Percentiles rank a stretch among this genome's conserved stretches.
Conservation (phyloP, 129 eudicot genomes). For the Logfia minima region DNA sequence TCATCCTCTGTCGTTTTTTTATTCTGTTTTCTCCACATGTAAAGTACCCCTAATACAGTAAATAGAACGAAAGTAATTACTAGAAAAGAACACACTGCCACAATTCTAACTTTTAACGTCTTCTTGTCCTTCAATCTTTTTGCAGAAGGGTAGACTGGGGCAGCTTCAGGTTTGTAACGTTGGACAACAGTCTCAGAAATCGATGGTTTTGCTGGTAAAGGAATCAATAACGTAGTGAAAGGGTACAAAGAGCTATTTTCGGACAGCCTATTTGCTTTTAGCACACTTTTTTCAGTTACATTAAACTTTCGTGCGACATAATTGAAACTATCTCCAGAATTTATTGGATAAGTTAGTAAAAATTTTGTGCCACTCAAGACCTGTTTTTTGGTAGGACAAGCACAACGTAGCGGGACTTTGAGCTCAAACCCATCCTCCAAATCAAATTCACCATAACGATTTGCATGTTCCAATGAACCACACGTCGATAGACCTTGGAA, state of each 20-base stretch:
- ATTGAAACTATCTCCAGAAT: constrained; percentile 29
- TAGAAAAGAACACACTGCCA: constrained; percentile 29
- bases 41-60: constrained; percentile 22
- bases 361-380: constrained; percentile 39
- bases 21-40: constrained; percentile 16
- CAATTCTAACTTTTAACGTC: constrained; percentile 24
- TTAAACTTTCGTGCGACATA: constrained; percentile 42
- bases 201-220: constrained; percentile 47
- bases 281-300: constrained; percentile 21
- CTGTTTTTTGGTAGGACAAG: constrained; percentile 62
- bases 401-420: constrained; percentile 63
- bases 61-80: constrained; percentile 20
- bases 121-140: constrained; percentile 26
- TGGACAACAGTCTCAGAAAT: constrained; percentile 26
- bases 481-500: constrained; percentile 60
- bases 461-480: constrained; percentile 38
- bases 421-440: constrained; percentile 32
- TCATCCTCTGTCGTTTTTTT: not conserved
- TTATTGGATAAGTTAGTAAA: constrained; percentile 49
- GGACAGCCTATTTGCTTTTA: constrained; percentile 46
- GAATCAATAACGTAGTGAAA: constrained; percentile 62
- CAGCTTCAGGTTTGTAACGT: constrained; percentile 8
- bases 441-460: constrained; percentile 24
- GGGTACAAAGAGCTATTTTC: constrained; percentile 39
- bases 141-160: constrained; percentile 11